Evolutionary conservation across 805 yeast genomes (phyloP).

Genomic region (Jamesozyma jinghongensis): DNA sequence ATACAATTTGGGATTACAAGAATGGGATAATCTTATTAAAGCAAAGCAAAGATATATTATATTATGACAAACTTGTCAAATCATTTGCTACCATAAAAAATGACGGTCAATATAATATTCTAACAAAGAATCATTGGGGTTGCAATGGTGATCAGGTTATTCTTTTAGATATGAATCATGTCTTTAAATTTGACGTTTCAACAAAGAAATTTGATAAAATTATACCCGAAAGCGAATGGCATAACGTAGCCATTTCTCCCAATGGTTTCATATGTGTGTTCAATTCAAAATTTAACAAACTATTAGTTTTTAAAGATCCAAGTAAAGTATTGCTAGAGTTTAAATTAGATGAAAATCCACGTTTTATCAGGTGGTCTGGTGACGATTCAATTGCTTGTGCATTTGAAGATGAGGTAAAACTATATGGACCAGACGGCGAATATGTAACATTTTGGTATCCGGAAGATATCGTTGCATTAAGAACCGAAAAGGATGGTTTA

Average conservation of each 20-base stretch:
- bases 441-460: constrained; percentile 43
- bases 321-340: constrained; percentile 19
- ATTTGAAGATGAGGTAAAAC: constrained; percentile 52
- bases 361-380: constrained; percentile 70
- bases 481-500: constrained; percentile 61
- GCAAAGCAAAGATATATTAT: constrained; percentile 19
- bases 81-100: constrained; percentile 16
- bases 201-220: constrained; percentile 4
- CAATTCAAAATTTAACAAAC: constrained; percentile 32
- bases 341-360: constrained; percentile 30
- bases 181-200: constrained; percentile 9
- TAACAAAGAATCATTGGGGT: constrained; percentile 27
- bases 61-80: constrained; percentile 1
- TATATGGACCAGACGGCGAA: constrained; percentile 59
- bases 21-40: constrained; percentile 13
- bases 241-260: constrained; percentile 19
- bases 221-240: constrained; percentile 20
- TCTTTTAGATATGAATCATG: constrained; percentile 19
- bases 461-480: constrained; percentile 34
- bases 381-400: constrained; percentile 63
- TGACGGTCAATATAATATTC: constrained; percentile 14
- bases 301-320: constrained; percentile 40
- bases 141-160: constrained; percentile 13
- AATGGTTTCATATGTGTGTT: constrained; percentile 40
- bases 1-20: constrained; percentile 26